Evolutionary conservation across 2,329 filamentous ascomycete genomes (phyloP).

Genomic region (Fusarium goolgardi): DNA sequence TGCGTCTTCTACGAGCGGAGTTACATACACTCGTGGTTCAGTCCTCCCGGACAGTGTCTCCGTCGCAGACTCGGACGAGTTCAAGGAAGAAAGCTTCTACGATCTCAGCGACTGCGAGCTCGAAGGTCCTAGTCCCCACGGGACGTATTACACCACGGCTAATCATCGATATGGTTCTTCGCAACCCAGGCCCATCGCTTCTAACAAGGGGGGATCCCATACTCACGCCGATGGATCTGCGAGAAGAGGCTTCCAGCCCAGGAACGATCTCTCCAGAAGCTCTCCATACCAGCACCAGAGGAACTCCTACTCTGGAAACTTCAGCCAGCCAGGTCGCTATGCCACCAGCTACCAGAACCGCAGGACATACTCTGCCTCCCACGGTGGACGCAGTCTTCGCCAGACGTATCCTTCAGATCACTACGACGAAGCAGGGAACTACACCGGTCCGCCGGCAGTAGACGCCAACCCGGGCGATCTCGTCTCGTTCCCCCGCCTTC

Average conservation of each 20-base stretch:
- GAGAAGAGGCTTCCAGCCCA: background rate
- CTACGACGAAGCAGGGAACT: slow-evolving; percentile 31
- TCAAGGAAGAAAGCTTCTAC: slow-evolving; percentile 16
- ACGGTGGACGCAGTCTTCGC: slow-evolving; percentile 13
- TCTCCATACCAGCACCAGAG: slow-evolving; percentile 6
- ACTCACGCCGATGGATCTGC: background rate
- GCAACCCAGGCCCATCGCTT: slow-evolving; percentile 2
- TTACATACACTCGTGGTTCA: slow-evolving; percentile 7
- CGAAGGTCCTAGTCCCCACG: slow-evolving; percentile 20
- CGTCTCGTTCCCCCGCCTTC: slow-evolving; percentile 33
- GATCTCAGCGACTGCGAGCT: background rate
- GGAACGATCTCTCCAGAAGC: slow-evolving; percentile 7
- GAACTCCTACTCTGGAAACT: slow-evolving; percentile 26
- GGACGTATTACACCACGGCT: slow-evolving; percentile 21
- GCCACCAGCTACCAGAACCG: slow-evolving; percentile 23
- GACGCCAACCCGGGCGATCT: slow-evolving; percentile 3
- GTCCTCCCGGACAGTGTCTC: background rate
- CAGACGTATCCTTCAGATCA: slow-evolving; percentile 33
- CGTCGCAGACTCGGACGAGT: background rate
- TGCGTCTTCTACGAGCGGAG: slow-evolving; percentile 6
- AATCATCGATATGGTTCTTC: slow-evolving; percentile 4
- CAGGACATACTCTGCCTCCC: slow-evolving; percentile 20
- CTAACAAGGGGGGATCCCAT: background rate
- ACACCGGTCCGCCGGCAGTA: slow-evolving; percentile 20
- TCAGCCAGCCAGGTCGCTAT: slow-evolving; percentile 24